Evolutionary conservation across 1,139 yeast genomes (phyloP), one percentile per base, ranked within the genome.

Genomic region (Protomyces inundatus): DNA sequence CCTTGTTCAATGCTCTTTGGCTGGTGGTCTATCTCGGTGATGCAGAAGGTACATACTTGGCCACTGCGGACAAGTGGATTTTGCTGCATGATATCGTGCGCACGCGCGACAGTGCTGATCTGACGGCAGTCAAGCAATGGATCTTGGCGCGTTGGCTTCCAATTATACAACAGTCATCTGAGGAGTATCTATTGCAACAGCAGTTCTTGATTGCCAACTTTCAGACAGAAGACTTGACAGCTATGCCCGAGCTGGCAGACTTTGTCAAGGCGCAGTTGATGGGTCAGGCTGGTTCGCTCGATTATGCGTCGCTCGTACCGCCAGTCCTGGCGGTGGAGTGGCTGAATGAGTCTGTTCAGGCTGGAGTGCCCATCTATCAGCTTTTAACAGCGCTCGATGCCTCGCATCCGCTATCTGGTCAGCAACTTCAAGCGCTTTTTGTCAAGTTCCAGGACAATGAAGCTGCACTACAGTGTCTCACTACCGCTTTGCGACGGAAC

Each of bases 1-100:
- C 45, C 14, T n/a, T 58, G 32, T 58, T 52, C 51, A 58, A 58
- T 10, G 61, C 55, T 4, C 34, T 37, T 32, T 23, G 42, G 55
- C 42, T 50, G 5, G 50, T 54, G 5, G 32, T 14, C 4, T 42
- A 14, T 16, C 48, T 42, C 6, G 48, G 9, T 6, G 48, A 42
- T 42, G 48, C 48, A 42, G 42, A 39, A 14, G 14, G 42, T 4
- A 14, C 12, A 39, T 39, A 39, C 14, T 14, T 39, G 12, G 30
- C 48, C 6, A 10, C 23, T 14, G 9, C 23, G 1, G 32, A 42
- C 48, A 14, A 42, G 7, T 42, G 23, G 23, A 6, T 30, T 6
- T 9, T 42, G 23, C 32, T 42, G 48, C 48, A 42, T 9, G 30
- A 16, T 9, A 16, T 14, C 7, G 23, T 42, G 32, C 12, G 6